Base-by-base conservation (phyloP, 345 rosid genomes). In the Isatis tinctoria region DNA sequence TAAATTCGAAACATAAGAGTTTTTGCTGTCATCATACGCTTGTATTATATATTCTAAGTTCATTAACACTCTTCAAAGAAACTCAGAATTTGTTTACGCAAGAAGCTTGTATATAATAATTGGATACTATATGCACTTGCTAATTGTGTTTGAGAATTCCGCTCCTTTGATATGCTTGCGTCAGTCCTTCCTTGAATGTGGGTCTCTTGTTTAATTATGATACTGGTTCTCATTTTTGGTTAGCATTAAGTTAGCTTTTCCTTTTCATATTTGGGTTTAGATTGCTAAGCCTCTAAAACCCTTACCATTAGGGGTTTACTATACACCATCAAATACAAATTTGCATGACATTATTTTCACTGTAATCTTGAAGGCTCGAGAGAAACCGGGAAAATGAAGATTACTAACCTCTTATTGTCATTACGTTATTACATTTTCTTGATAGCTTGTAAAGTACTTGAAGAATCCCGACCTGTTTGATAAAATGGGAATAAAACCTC, bases 391-490 rank as follows among this genome's bases (percentile, higher is more conserved):
- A 60, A 60, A 33, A 16, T 12, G 54, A 63, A 57, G 60, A 52
- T 26, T 58, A 63, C 80, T 76, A 69, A 56, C 54, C 35, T 54
- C 45, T 40, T 22, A 44, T 26, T 76, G 4, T 53, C 48, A 5
- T 74, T 26, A 11, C 17, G 11, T 45, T 44, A 2, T 56, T 53
- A 56, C 48, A 72, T 78, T 68, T 53, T 75, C 58, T 81, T 61
- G 66, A 67, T 72, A 92, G 98, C 84, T 90, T 81, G 98, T 93
- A 79, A 90, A 86, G 77, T 93, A 90, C 86, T 80, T 90, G 87
- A 93, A 90, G 87, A 93, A 93, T 77, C 97, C 97, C 3, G 96
- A 90, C 76, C 84, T 90, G 47, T 93, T 93, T 85, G 98, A 90
- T 75, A 87, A 93, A 82, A 90, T 90, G 89, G 92, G 88, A 24